Conservation (phyloP, 1,139 yeast species). For the Sugiyamaella grinbergsii region DNA sequence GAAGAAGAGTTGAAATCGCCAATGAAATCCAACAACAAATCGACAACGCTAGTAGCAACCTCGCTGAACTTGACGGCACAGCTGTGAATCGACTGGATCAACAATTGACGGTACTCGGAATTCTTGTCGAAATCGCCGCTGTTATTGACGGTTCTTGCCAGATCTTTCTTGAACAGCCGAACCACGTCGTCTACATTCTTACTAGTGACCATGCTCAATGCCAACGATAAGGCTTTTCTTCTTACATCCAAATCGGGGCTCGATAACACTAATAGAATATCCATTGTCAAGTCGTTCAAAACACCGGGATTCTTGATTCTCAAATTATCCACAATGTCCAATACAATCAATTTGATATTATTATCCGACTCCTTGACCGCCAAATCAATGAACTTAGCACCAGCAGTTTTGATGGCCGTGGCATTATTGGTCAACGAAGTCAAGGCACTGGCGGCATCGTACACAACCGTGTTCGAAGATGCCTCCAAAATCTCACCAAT, state of each 20-base stretch:
- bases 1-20: conserved; percentile 80
- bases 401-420: conserved; percentile 71
- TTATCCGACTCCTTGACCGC: conserved; percentile 92
- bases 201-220: conserved; percentile 75
- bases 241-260: conserved; percentile 92
- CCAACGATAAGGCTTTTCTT: conserved; percentile 78
- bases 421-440: conserved; percentile 72
- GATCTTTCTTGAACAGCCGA: conserved; percentile 86
- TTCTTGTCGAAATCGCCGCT: conserved; percentile 60
- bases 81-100: conserved; percentile 85
- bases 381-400: conserved; percentile 80
- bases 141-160: conserved; percentile 62
- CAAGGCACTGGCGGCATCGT: conserved; percentile 89
- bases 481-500: conserved; percentile 73
- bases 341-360: conserved; percentile 87
- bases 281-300: conserved; percentile 82
- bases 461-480: conserved; percentile 74
- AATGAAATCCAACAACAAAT: conserved; percentile 80
- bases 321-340: conserved; percentile 80
- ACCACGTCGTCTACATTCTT: conserved; percentile 95
- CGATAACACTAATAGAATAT: conserved; percentile 79
- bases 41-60: conserved; percentile 90
- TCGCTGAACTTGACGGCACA: conserved; percentile 88
- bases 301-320: conserved; percentile 78
- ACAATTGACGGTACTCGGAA: conserved; percentile 82